These are phyloP conservation scores for Coprinellus micaceus DNA, from an alignment of 768 basidiomycete genomes.

Conservation along the genomic window DNA sequence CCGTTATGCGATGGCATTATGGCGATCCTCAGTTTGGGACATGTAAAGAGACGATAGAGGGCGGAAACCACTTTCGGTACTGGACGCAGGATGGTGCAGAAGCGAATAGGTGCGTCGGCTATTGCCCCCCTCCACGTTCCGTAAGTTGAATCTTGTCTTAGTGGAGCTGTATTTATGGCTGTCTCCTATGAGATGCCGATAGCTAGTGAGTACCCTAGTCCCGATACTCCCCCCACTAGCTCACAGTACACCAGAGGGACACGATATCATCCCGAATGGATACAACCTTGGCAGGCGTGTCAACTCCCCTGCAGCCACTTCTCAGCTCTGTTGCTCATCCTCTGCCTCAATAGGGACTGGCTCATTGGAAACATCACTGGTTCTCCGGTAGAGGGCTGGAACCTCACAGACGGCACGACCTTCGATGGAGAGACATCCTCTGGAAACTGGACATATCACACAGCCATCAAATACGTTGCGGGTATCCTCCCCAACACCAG, in stretches of 20 bases:
- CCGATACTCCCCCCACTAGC: neutral
- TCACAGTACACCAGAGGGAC: slow-evolving; percentile 36
- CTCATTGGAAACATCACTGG: slow-evolving; percentile 80
- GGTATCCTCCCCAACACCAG: slow-evolving; percentile 71
- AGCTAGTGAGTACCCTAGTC: slow-evolving; percentile 34
- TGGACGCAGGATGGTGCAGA: slow-evolving; percentile 73
- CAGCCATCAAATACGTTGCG: slow-evolving; percentile 60
- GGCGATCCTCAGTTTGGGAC: slow-evolving; percentile 77
- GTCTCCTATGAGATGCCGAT: slow-evolving; percentile 70
- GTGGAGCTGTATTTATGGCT: slow-evolving; percentile 74
- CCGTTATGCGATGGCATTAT: slow-evolving; percentile 84
- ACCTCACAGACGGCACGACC: slow-evolving; percentile 55
- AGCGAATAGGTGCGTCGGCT: slow-evolving; percentile 50
- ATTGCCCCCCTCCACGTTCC: neutral
- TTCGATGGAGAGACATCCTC: slow-evolving; percentile 63
- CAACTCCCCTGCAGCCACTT: neutral
- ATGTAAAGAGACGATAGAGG: slow-evolving; percentile 80
- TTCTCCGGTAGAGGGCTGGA: slow-evolving; percentile 40
- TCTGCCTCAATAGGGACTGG: slow-evolving; percentile 54
- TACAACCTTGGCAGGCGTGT: slow-evolving; percentile 74
- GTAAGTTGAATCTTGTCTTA: slow-evolving; percentile 19
- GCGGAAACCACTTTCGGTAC: slow-evolving; percentile 86
- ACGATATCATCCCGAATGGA: slow-evolving; percentile 75
- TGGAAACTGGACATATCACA: slow-evolving; percentile 71
- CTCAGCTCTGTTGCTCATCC: neutral